Base-by-base conservation (phyloP, 2,329 filamentous ascomycete genomes). In the Pestalotiopsis sp. region DNA sequence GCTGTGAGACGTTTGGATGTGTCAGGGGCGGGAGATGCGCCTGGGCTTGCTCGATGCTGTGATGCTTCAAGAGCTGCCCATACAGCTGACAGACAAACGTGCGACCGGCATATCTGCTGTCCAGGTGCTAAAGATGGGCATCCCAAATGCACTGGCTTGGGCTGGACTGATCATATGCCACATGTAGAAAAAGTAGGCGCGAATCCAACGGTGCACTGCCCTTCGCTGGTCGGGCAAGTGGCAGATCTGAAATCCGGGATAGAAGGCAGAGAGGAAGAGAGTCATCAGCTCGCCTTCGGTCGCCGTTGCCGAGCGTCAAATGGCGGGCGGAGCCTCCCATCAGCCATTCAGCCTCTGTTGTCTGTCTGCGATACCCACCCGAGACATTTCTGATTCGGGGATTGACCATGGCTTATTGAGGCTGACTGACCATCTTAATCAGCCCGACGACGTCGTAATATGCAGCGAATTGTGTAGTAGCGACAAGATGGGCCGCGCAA, bases 1-100 rank as follows among this genome's bases (percentile, higher is more conserved):
- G 41, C 57, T 61, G 27, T 66, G 64, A 66, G 64, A 66, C 64
- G 64, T 66, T 66, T 66, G 64, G 57, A 60, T 66, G 64, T 66
- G 64, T 66, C 64, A 66, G 39, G 64, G 55, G 55, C 58, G 27
- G 36, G 36, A 55, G 58, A 36, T 27, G 52, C 55, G 7, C 57
- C 57, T 23, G 20, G 52, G 52, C 58, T 23, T 12, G 12, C 13
- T 55, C 23, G 23, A 13, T 31, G 31, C 31, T 36, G 31, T 36
- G 31, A 36, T 36, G 31, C 31, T 36, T 36, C 31, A 36, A 36
- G 31, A 36, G 7, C 7, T 36, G 31, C 31, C 7, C 31, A 36
- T 36, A 36, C 31, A 36, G n/a, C 23, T 23, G 14, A 31, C 23
- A 60, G 41, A 66, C 52, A 60, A n/a, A 60, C 31, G 55, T 52